Percentiles rank a stretch among this genome's conserved stretches.
phyloP scores from a whole-genome alignment of 2,329 filamentous ascomycete species.

The Teratosphaeria zuluensis region DNA sequence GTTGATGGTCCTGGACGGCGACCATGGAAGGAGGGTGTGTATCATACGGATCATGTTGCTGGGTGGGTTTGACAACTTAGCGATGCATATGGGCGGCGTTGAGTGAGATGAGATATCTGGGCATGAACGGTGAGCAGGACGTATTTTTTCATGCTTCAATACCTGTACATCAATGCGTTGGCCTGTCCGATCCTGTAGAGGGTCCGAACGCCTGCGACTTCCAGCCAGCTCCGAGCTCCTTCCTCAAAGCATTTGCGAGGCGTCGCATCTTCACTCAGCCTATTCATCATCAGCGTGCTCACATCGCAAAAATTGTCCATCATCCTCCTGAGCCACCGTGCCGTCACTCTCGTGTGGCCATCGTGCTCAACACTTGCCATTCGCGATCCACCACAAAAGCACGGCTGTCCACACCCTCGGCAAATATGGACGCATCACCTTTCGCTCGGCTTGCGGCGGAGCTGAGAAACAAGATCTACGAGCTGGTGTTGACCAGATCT shows the following conservation, averaged over 20 bases:
- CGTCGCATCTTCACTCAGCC: no score
- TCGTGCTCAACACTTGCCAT: background rate
- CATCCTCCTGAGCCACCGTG: no score
- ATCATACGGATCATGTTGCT: background rate
- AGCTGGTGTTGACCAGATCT: background rate
- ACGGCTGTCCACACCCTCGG: background rate
- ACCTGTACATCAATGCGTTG: background rate
- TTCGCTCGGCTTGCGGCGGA: background rate
- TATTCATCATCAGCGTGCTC: no score
- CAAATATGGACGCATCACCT: background rate
- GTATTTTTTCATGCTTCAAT: background rate
- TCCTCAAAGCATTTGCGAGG: no score
- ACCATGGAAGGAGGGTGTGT: background rate
- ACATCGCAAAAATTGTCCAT: no score
- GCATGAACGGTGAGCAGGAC: background rate
- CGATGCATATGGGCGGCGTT: background rate
- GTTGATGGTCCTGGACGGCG: no score
- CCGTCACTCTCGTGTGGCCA: background rate
- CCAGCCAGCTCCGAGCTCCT: no score
- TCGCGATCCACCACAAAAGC: background rate
- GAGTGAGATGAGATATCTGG: background rate
- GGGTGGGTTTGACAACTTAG: background rate
- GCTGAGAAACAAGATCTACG: background rate
- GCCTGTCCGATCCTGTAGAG: no score
- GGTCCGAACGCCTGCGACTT: no score